Evolutionary conservation across 108 stramenopile genomes (phyloP).

Genomic region (Cylindrotheca fusiformis): DNA sequence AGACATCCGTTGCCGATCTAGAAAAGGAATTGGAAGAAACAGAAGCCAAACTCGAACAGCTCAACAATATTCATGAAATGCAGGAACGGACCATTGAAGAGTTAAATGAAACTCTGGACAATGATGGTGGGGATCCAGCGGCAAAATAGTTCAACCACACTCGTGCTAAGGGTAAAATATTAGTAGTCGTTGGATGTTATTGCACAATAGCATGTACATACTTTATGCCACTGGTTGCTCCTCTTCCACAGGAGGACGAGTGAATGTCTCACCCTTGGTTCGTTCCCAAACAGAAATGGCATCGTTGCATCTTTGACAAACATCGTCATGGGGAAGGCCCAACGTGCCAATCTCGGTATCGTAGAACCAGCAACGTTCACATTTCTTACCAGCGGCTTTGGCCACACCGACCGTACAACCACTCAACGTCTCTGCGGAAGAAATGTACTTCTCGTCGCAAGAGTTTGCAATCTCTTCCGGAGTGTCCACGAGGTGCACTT

Average conservation of each 20-base stretch:
- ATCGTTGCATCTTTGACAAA: slow-evolving; percentile 84
- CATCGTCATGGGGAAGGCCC: slow-evolving; percentile 53
- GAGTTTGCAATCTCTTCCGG: slow-evolving; percentile 36
- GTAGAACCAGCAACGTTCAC: slow-evolving; percentile 92
- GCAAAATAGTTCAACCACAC: no score
- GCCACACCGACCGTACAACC: slow-evolving; percentile 80
- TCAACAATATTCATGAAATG: slow-evolving; percentile 47
- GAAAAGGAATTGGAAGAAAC: slow-evolving; percentile 42
- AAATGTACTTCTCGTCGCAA: slow-evolving; percentile 67
- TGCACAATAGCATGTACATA: no score
- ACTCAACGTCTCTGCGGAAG: slow-evolving; percentile 53
- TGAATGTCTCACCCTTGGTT: slow-evolving; percentile 55
- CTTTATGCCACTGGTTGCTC: slow-evolving; percentile 21
- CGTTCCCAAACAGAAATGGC: slow-evolving; percentile 81
- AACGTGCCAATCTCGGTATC: slow-evolving; percentile 70
- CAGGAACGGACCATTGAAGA: slow-evolving; percentile 46
- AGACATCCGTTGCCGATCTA: slow-evolving; percentile 38
- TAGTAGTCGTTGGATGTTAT: no score
- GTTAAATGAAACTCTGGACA: slow-evolving; percentile 31
- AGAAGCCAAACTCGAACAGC: slow-evolving; percentile 37
- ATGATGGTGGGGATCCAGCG: no score
- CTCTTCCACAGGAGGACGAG: slow-evolving; percentile 37
- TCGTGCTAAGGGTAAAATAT: no score
- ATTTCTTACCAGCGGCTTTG: slow-evolving; percentile 79
- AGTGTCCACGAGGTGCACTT: slow-evolving; percentile 75